phyloP scores from a whole-genome alignment of 768 basidiomycete genomes.

The Leucocoprinus birnbaumii region DNA sequence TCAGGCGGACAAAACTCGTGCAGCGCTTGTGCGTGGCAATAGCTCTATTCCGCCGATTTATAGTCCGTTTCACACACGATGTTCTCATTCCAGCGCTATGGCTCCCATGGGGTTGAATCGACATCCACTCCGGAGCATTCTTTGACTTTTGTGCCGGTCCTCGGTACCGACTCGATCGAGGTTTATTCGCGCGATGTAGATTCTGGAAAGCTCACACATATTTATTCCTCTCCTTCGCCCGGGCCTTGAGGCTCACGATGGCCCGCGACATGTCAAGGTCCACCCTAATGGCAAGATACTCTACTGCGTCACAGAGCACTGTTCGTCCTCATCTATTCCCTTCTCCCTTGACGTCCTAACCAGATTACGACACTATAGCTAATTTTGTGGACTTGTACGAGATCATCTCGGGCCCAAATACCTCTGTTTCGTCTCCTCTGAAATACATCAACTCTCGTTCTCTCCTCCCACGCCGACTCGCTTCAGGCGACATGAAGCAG shows the following conservation, averaged over 20 bases:
- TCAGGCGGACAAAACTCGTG: slow-evolving; percentile 46
- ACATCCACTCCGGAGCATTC: slow-evolving; percentile 25
- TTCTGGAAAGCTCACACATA: slow-evolving; percentile 32
- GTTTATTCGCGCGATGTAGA: slow-evolving; percentile 34
- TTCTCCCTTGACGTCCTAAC: background rate
- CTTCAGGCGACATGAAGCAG: slow-evolving; percentile 3
- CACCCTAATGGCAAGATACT: slow-evolving; percentile 49
- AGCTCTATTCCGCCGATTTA: background rate
- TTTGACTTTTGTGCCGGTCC: slow-evolving; percentile 46
- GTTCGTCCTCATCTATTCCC: slow-evolving; percentile 23
- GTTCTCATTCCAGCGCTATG: slow-evolving; percentile 33
- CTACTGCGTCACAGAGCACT: slow-evolving; percentile 53
- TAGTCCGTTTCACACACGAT: background rate
- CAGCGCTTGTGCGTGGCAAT: slow-evolving; percentile 37
- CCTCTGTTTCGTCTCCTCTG: slow-evolving; percentile 20
- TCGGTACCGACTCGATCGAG: slow-evolving; percentile 46
- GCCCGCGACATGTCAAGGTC: slow-evolving; percentile 49
- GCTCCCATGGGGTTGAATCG: slow-evolving; percentile 51
- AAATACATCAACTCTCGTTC: slow-evolving; percentile 29
- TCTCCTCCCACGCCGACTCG: slow-evolving; percentile 24
- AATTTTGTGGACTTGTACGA: slow-evolving; percentile 44
- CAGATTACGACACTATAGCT: slow-evolving; percentile 21
- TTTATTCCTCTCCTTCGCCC: slow-evolving; percentile 37
- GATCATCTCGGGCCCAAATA: slow-evolving; percentile 22
- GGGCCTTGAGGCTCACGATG: slow-evolving; percentile 35